These are phyloP conservation scores for Leccinum colubrinum DNA, from an alignment of 1,284 basidiomycete species.

Conservation along the genomic window DNA sequence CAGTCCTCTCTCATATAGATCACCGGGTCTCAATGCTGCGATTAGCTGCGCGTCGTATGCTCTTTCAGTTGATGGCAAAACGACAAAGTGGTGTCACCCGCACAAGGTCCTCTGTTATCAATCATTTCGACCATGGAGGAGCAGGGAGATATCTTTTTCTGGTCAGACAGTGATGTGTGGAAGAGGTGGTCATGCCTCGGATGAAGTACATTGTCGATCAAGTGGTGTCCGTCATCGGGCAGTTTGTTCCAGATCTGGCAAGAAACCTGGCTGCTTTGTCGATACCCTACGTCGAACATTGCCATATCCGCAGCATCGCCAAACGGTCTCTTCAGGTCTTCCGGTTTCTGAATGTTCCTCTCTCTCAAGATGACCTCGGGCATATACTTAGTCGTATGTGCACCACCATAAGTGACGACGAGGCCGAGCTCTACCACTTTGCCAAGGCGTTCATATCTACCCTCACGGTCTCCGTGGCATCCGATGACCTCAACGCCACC, in stretches of 20 bases:
- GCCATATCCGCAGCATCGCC: slow-evolving; percentile 83
- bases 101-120: slow-evolving; percentile 47
- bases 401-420: slow-evolving; percentile 78
- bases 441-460: slow-evolving; percentile 84
- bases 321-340: slow-evolving; percentile 92
- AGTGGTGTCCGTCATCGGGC: slow-evolving; percentile 68
- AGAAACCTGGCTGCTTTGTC: slow-evolving; percentile 78
- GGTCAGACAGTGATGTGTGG: slow-evolving; percentile 69
- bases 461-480: slow-evolving; percentile 65
- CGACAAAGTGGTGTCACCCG: slow-evolving; percentile 49
- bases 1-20: slow-evolving; percentile 83
- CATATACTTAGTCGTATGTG: slow-evolving; percentile 83
- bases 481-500: slow-evolving; percentile 54
- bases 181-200: slow-evolving; percentile 53
- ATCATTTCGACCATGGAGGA: slow-evolving; percentile 57
- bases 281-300: slow-evolving; percentile 84
- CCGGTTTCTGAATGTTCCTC: slow-evolving; percentile 75
- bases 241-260: slow-evolving; percentile 64
- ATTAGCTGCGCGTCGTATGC: slow-evolving; percentile 66
- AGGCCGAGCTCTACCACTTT: slow-evolving; percentile 74
- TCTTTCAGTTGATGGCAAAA: slow-evolving; percentile 69
- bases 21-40: slow-evolving; percentile 72
- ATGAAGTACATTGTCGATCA: slow-evolving; percentile 71
- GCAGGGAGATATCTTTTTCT: slow-evolving; percentile 59
- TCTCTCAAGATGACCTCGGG: slow-evolving; percentile 75